These are phyloP conservation scores for Taxawa tesnikishii DNA, from an alignment of 2,329 filamentous ascomycete species.

Conservation along the genomic window DNA sequence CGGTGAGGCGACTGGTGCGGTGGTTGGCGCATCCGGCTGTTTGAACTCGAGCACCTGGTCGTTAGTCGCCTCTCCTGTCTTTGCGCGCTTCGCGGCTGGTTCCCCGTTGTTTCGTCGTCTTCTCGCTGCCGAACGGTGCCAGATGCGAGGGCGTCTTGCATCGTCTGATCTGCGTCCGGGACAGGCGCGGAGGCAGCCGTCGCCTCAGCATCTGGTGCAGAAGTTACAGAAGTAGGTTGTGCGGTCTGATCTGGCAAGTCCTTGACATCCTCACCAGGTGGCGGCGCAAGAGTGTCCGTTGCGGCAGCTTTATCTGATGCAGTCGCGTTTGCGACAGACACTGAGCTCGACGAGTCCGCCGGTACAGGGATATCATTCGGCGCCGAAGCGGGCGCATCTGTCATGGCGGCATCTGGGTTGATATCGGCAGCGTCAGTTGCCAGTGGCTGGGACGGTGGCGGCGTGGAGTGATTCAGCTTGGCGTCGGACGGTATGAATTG, in stretches of 20 bases:
- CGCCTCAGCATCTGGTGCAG: conserved; percentile 1
- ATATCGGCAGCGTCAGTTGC: conserved; percentile 15
- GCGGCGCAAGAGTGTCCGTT: neutral
- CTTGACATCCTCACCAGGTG: neutral
- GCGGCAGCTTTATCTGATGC: neutral
- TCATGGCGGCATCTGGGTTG: conserved; percentile 5
- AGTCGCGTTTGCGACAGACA: neutral
- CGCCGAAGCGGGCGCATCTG: conserved; percentile 5
- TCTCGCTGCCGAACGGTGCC: conserved; percentile 58
- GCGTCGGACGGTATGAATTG: conserved; percentile 29
- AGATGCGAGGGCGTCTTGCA: conserved; percentile 26
- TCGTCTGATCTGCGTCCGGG: conserved; percentile 11
- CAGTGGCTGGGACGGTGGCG: conserved; percentile 28
- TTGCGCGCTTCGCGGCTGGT: conserved; percentile 69
- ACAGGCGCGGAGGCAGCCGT: neutral
- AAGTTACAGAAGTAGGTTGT: neutral
- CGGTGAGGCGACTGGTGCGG: conserved; percentile 6
- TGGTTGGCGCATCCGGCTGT: conserved; percentile 9
- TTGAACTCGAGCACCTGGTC: conserved; percentile 9
- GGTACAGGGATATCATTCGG: neutral
- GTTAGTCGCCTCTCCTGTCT: conserved; percentile 42
- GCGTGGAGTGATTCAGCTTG: conserved; percentile 27
- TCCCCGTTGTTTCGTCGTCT: conserved; percentile 50
- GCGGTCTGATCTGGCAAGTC: no score
- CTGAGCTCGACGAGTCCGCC: neutral